These are phyloP conservation scores for Chrysanthemum makinoi DNA, from an alignment of 129 eudicot species.

Conservation along the genomic window DNA sequence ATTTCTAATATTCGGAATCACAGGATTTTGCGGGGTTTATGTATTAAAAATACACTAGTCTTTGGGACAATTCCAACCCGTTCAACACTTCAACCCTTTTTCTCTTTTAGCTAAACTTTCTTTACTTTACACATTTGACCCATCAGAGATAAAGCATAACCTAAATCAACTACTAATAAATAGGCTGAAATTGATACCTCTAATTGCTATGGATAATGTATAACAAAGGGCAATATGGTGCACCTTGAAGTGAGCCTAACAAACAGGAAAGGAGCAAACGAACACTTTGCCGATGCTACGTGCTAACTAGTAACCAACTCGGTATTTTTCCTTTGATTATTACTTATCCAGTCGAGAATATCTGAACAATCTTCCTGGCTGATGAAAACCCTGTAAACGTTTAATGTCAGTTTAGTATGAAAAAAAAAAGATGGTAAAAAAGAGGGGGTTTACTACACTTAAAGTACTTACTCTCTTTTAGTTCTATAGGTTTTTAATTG, in stretches of 20 bases:
- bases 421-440: not conserved
- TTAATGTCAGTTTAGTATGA: constrained; percentile 9
- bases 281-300: constrained; percentile 12
- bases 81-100: too few relatives aligned
- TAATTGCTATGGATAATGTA: not conserved
- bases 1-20: too few relatives aligned
- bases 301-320: constrained; percentile 35
- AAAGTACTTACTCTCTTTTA: constrained; percentile 54
- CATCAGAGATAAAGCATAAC: too few relatives aligned
- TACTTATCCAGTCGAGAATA: constrained; percentile 71
- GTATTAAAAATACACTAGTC: too few relatives aligned
- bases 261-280: not conserved
- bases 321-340: constrained; percentile 38
- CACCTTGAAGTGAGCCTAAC: constrained; percentile 6
- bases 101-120: too few relatives aligned
- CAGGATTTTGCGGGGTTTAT: too few relatives aligned
- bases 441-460: not conserved
- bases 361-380: constrained; percentile 60
- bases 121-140: too few relatives aligned
- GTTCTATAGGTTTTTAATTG: constrained; percentile 69
- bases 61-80: too few relatives aligned
- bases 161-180: too few relatives aligned
- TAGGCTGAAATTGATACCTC: too few relatives aligned
- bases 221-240: not conserved
- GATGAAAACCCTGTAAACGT: constrained; percentile 60